Evolutionary conservation across 1,284 basidiomycete genomes (phyloP), one percentile per base, ranked within the genome.

Genomic region (Cutaneotrichosporon arboriforme): DNA sequence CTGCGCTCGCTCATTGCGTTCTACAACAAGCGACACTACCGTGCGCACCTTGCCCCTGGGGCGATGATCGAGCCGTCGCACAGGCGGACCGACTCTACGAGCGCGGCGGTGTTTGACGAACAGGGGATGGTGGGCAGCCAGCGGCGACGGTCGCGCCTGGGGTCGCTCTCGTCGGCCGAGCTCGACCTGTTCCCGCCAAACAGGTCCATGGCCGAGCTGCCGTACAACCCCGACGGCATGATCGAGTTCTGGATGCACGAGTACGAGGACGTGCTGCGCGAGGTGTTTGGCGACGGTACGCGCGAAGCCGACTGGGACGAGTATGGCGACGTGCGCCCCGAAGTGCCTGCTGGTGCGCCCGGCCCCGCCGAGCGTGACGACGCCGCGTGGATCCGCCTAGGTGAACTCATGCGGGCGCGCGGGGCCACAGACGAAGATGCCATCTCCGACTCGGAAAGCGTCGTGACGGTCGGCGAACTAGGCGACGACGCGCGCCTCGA

Each of bases 1-100:
- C 79, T 98, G 23, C 85, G 94, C 22, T 85, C 90, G 60, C 80
- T 99, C 23, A 88, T 98, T 61, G 90, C 92, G 66, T 97, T 96
- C 75, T 98, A 77, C 58, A 75, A 76, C 66, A 70, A 68, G 54
- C 64, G 67, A 15, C 64, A 72, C 51, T 76, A 75, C 49, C 47
- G 67, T 2, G 56, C 62, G 2, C 49, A 59, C 43, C 51, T 53
- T 26, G 36, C 52, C 18, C 35, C 51, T 8, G 38, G 54, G 8
- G 8, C 36, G 8, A 46, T 40, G 17, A 39, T 46, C 4, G 52
- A 55, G 14, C 9, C 17, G 17, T 43, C 40, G 8, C 60, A 65
- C 45, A 52, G 59, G 9, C 60, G 64, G 4, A 58, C 54, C 2
- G 58, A 61, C 22, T 63, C 62, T 4, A 50, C 47, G 0, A 46